phyloP scores from a whole-genome alignment of 139 green algal species.

The Chlamydomonas incerta region DNA sequence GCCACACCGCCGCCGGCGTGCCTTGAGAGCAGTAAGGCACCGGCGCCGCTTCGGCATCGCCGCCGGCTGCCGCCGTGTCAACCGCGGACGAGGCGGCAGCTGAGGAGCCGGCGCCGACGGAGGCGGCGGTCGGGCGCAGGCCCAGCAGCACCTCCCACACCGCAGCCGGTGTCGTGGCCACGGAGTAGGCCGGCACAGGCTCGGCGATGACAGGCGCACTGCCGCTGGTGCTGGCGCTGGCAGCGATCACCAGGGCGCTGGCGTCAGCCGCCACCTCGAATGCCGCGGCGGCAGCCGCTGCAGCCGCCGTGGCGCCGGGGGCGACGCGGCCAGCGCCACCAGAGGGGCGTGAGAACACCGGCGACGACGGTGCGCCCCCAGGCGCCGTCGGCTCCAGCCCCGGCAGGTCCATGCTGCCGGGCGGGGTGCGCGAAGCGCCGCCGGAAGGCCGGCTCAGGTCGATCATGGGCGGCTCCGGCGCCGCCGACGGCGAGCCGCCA shows the following conservation, averaged over 20 bases:
- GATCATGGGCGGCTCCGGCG: not conserved
- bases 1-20: not conserved
- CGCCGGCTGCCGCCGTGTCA: not conserved
- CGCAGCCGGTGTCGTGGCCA: not conserved
- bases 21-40: not conserved
- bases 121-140: not conserved
- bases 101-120: not conserved
- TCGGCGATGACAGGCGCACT: not conserved
- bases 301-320: no score
- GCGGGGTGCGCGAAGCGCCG: not conserved
- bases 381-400: no score
- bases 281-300: no score
- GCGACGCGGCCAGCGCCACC: not conserved
- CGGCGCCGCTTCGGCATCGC: not conserved
- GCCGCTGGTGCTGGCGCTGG: no score
- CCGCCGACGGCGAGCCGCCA: not conserved
- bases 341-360: not conserved
- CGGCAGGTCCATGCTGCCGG: no score
- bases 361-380: no score
- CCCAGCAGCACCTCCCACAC: conserved; percentile 3
- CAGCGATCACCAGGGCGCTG: no score
- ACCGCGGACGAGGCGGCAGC: not conserved
- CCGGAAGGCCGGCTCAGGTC: conserved; percentile 12
- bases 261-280: no score
- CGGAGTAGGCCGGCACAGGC: not conserved